These are phyloP conservation scores for Metarhizium robertsii DNA, from an alignment of 2,329 filamentous ascomycete genomes.

Conservation along the genomic window DNA sequence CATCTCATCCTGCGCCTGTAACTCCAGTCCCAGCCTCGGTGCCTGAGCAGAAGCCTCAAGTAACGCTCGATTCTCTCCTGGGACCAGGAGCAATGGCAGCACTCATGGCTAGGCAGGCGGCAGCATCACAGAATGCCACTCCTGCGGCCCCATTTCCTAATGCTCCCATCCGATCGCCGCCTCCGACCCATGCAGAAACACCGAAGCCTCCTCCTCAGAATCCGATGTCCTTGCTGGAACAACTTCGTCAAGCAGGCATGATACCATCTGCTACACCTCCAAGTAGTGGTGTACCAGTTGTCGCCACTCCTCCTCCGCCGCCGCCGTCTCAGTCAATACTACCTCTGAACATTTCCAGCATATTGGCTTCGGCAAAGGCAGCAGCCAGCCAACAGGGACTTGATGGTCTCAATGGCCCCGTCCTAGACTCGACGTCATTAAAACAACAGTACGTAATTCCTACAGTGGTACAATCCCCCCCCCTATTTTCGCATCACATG, in stretches of 20 bases:
- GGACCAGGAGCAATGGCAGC: conserved; percentile 51
- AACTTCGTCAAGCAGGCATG: conserved; percentile 59
- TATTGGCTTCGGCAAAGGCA: conserved; percentile 23
- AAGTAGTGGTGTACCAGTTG: conserved; percentile 21
- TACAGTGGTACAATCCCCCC: no score
- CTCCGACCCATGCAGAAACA: conserved; percentile 30
- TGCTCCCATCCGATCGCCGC: conserved; percentile 40
- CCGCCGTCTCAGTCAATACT: conserved; percentile 21
- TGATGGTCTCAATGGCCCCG: conserved; percentile 38
- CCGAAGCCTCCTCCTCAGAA: conserved; percentile 24
- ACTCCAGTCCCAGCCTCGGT: conserved; percentile 21
- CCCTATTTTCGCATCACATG: background rate
- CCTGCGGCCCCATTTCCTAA: conserved; percentile 26
- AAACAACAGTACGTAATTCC: conserved; percentile 54
- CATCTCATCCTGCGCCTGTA: conserved; percentile 26
- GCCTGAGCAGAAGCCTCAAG: conserved; percentile 20
- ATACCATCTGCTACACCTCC: conserved; percentile 38
- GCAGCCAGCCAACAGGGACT: conserved; percentile 14
- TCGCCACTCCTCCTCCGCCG: conserved; percentile 18
- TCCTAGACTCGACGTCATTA: conserved; percentile 58
- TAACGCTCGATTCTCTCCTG: conserved; percentile 50
- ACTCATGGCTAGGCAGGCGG: conserved; percentile 45
- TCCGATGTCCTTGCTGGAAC: conserved; percentile 55
- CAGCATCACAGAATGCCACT: conserved; percentile 38
- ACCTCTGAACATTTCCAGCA: conserved; percentile 26